Evolutionary conservation across 2,329 filamentous ascomycete species (phyloP), one percentile per base, ranked within the genome.

Genomic region (Zalaria sp.): DNA sequence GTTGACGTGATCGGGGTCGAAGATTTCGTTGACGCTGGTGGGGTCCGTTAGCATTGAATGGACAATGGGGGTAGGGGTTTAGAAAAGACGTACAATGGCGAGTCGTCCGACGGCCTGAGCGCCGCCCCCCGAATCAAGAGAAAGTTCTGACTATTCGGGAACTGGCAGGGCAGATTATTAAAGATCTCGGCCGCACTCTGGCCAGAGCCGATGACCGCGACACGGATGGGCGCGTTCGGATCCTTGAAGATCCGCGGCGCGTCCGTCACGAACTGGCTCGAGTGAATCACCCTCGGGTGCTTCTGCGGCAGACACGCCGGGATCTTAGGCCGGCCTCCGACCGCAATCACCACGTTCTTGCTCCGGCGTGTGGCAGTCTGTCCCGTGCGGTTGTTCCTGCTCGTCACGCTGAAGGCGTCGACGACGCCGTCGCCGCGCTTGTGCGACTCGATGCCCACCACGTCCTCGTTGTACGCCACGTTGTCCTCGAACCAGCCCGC

Each of bases 131-230:
- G 79, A 69, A 94, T 89, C 45, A 95, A 67, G 43, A 98, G 64
- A 31, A 70, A 75, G 0, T 87, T 88, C 52, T 75, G 72, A 27
- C 83, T 78, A 57, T 89, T 87, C 34, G 87, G 87, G 58, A 93
- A 95, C 37, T 84, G 68, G 34, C 68, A 72, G 54, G 89, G 82
- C 39, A 96, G 66, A 60, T 93, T 88, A 65, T 85, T 82, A 67
- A 93, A 95, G 54, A 95, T 93, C 67, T 98, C 89, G 6, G 89
- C 89, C 2, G 87, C 87, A 58, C 84, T 93, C 66, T 98, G 89
- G 1, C 91, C 89, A 37, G 79, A 84, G 5, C 89, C 89, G 34
- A 96, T 70, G 7, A 96, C 83, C 5, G 85, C 88, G 40, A 96
- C 79, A 10, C 76, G 77, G 60, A 86, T 83, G 2, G 68, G 72